Conservation (phyloP, 208 protist genomes). For the Leishmania major region DNA sequence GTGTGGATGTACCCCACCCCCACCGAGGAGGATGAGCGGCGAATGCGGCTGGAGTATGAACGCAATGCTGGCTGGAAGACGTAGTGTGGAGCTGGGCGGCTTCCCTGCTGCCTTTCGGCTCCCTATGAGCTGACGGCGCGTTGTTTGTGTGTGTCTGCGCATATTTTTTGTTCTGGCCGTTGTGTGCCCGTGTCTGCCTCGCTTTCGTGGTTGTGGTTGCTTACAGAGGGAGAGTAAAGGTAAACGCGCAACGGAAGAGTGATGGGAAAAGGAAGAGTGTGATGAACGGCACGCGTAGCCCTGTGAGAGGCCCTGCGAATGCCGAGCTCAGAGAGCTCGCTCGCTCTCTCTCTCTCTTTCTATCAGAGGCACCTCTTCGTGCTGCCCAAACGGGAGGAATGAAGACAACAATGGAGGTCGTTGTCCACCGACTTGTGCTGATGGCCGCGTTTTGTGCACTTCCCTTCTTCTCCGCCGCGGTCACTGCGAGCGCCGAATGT, state of each 20-base stretch:
- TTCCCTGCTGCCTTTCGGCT: background rate
- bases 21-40: slow-evolving; percentile 64
- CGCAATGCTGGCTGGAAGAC: slow-evolving; percentile 89
- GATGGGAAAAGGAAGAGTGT: background rate
- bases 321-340: background rate
- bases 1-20: slow-evolving; percentile 77
- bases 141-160: background rate
- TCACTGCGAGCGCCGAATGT: background rate
- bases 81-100: slow-evolving; percentile 22
- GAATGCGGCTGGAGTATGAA: slow-evolving; percentile 78
- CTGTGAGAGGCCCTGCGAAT: background rate
- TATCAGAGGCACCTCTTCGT: background rate
- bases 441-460: too few species aligned
- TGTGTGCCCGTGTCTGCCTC: background rate
- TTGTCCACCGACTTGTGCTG: too few species aligned
- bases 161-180: background rate
- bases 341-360: background rate
- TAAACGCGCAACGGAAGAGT: background rate
- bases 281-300: background rate
- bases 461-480: background rate
- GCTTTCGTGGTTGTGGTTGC: background rate
- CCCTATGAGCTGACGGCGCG: background rate
- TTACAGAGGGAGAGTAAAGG: background rate
- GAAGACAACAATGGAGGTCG: too few species aligned
- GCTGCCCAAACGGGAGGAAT: background rate